Conservation (phyloP, 306 rosid species). For the Prinsepia uniflora region DNA sequence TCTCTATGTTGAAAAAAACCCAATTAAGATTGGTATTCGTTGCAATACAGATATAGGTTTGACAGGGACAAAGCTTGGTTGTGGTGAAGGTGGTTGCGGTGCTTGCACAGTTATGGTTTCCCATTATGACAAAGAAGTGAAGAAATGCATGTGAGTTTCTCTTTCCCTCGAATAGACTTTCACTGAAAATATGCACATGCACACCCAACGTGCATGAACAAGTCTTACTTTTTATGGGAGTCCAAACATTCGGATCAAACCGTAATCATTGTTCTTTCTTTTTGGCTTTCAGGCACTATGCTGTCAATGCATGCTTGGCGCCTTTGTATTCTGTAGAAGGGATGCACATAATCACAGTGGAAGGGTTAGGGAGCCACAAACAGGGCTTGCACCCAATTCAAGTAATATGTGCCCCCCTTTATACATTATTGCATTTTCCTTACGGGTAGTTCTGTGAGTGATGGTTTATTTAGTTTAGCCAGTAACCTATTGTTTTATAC, state of each 20-base stretch:
- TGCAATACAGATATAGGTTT: conserved; percentile 50
- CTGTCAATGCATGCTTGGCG: conserved; percentile 93
- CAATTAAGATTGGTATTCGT: neutral
- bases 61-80: conserved; percentile 94
- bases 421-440: neutral
- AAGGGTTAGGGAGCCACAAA: conserved; percentile 77
- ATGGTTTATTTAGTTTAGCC: neutral
- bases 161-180: conserved; percentile 1
- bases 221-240: neutral
- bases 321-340: conserved; percentile 96
- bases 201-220: neutral
- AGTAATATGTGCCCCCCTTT: conserved; percentile 35
- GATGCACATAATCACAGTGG: conserved; percentile 92
- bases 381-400: conserved; percentile 87
- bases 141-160: conserved; percentile 69
- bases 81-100: conserved; percentile 99
- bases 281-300: conserved; percentile 62
- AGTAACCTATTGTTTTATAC: neutral
- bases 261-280: conserved; percentile 8
- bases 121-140: conserved; percentile 44
- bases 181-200: conserved; percentile 1
- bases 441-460: neutral
- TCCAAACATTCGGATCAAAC: neutral
- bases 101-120: conserved; percentile 99
- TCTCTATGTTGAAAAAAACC: neutral